Base-by-base conservation (phyloP, 2,329 filamentous ascomycete species). In the Hypocrella siamensis region DNA sequence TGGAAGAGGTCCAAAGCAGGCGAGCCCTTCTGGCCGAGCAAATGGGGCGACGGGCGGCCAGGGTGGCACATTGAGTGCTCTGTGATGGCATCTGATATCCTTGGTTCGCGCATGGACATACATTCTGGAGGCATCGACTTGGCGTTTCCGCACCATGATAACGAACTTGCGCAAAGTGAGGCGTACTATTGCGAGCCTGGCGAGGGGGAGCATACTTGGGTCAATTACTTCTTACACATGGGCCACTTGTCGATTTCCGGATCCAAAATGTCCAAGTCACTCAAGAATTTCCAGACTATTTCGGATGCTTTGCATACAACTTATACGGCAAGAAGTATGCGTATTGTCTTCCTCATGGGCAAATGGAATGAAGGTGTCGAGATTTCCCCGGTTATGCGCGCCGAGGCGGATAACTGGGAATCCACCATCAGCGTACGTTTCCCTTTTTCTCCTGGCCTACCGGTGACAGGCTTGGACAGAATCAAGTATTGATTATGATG, bases 41-140 rank as follows among this genome's bases (percentile, higher is more conserved):
- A 75, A 4, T 96, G 88, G 86, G 85, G 88, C 4, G 66, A 75
- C 34, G 86, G 86, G 4, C 67, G 88, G 28, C 88, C 88, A 1
- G 88, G 88, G 14, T 96, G 88, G 88, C 88, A 94, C 49, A 94
- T 94, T 46, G 86, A 94, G 59, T 94, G 88, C 72, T 86, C 79
- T 2, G 85, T 85, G 12, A 94, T 96, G 88, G 85, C 86, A 1
- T 88, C 81, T 3, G 82, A 86, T 40, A 70, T 85, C n/a, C 61
- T 96, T 2, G 86, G 86, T 5, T 66, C 75, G 18, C 69, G 77
- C 38, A 85, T 96, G 63, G 88, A 96, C 51, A 82, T 94, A 33
- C 88, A 94, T 54, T 92, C 83, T 16, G 86, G 88, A 18, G 88
- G 88, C 35, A 79, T 93, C 37, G 88, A 96, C 52, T 66, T 96